Base-by-base conservation (phyloP, 106 monocot genomes). In the Platanthera guangdongensis region DNA sequence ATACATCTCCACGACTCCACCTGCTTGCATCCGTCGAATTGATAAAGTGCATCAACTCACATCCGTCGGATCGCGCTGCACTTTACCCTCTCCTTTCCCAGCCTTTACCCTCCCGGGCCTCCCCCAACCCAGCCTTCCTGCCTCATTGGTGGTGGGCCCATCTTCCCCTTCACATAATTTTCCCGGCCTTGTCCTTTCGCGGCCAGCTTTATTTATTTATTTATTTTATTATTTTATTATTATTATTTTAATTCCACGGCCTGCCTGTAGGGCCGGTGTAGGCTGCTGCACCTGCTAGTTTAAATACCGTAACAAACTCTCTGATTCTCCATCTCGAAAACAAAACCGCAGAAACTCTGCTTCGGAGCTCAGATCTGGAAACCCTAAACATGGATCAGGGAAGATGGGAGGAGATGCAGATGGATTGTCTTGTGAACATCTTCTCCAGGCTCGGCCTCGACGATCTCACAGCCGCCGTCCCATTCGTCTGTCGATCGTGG, bases 401-500 rank as follows among this genome's bases (percentile, higher is more conserved):
- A 75, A 53, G 51, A 54, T 90, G 90, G 90, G 78, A 80, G 62
- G 86, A 81, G 3, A 82, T 87, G 84, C 80, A 80, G 4, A 22
- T 16, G 9, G 90, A 90, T 71, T 90, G 90, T 78, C 55, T 87
- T 16, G 47, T 70, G 1, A 72, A 78, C 80, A 87, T 87, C 46
- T 87, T 90, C 76, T 51, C 39, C 18, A 67, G 67, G 7, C 76
- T 90, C 15, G 78, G 76, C 72, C 59, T 85, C 12, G 80, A 82
- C 14, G 84, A 90, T 47, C 50, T 82, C n/a, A 71, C 82, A 21
- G n/a, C 80, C 49, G 80, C 54, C 47, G 67, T 81, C 25, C 84
- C 84, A 11, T 85, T 85, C 14, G 84, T 87, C 50, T 90, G 90
- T 76, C 75, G 71, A 5, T 78, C 84, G 0, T 90, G 90, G 90